These are phyloP conservation scores for Apophysomyces variabilis DNA, from an alignment of 371 early-diverging fungal species.

Conservation along the genomic window DNA sequence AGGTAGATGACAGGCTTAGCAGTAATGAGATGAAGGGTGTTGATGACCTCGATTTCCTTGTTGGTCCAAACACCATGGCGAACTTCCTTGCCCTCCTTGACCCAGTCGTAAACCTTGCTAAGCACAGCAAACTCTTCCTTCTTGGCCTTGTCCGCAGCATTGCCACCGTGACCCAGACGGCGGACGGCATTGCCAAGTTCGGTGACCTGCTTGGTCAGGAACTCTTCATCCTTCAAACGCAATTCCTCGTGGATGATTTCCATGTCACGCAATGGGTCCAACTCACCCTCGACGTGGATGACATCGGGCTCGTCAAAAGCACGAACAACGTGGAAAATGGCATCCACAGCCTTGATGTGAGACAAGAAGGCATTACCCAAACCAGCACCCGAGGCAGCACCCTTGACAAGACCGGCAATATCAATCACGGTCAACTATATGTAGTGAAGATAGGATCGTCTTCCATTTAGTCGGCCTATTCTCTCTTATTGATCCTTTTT, in stretches of 20 bases:
- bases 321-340: constrained; percentile 98
- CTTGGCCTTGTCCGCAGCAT: constrained; percentile 85
- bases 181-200: constrained; percentile 64
- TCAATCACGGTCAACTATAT: constrained; percentile 89
- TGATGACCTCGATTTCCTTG: constrained; percentile 94
- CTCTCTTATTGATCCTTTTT: background rate
- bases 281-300: constrained; percentile 94
- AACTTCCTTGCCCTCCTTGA: constrained; percentile 81
- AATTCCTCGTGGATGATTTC: constrained; percentile 97
- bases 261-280: constrained; percentile 96
- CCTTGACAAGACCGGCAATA: constrained; percentile 99
- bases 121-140: constrained; percentile 87
- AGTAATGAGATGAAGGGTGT: constrained; percentile 89
- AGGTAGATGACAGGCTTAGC: constrained; percentile 98
- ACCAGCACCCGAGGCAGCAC: constrained; percentile 91
- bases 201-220: constrained; percentile 71
- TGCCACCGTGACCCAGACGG: constrained; percentile 78
- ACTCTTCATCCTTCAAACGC: constrained; percentile 93
- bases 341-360: constrained; percentile 97
- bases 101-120: constrained; percentile 75
- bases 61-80: constrained; percentile 90
- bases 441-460: constrained; percentile 44
- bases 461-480: background rate
- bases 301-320: constrained; percentile 89
- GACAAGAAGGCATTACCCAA: constrained; percentile 99